Evolutionary conservation across 495 filamentous ascomycete genomes (phyloP).

Genomic region (Arthonia radiata): DNA sequence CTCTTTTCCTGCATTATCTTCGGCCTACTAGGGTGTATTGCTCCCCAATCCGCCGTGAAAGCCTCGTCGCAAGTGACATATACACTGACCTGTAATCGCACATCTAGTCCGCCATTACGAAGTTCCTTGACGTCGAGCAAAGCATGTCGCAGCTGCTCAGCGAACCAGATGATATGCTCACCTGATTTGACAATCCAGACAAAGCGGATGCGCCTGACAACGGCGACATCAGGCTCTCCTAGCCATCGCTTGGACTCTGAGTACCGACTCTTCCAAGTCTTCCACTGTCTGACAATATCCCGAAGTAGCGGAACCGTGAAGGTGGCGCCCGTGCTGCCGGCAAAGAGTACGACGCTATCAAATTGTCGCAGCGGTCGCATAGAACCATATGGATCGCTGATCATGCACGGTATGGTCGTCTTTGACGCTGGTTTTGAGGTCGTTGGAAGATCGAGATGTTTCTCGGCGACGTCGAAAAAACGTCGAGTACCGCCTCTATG

Average conservation of each 20-base stretch:
- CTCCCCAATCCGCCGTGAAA: slow-evolving; percentile 10
- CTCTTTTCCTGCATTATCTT: too few species aligned
- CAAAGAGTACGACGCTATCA: slow-evolving; percentile 35
- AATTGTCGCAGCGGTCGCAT: slow-evolving; percentile 25
- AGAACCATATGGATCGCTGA: slow-evolving; percentile 28
- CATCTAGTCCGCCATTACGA: slow-evolving; percentile 10
- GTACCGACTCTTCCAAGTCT: too few species aligned
- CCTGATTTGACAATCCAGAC: slow-evolving; percentile 48
- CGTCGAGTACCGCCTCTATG: slow-evolving; percentile 45
- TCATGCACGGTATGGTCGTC: slow-evolving; percentile 7
- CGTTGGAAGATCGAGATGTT: slow-evolving; percentile 13
- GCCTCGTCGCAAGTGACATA: slow-evolving; percentile 35
- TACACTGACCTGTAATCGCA: slow-evolving; percentile 27
- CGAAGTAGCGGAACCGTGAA: slow-evolving; percentile 28
- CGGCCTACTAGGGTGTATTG: too few species aligned
- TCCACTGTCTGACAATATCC: slow-evolving; percentile 21
- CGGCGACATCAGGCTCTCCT: slow-evolving; percentile 24
- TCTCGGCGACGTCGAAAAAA: slow-evolving; percentile 36
- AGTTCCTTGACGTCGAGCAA: slow-evolving; percentile 23
- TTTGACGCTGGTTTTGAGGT: slow-evolving; percentile 15
- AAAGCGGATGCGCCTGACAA: slow-evolving; percentile 41
- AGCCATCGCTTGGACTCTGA: too few species aligned
- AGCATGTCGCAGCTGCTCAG: slow-evolving; percentile 31
- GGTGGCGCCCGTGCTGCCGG: slow-evolving; percentile 30
- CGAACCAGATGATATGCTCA: slow-evolving; percentile 44